A percentile compares a stretch with the other conserved stretches of the same genome.
These are phyloP conservation scores for Zoysia japonica DNA, from an alignment of 176 grass and related monocot species.

Conservation along the genomic window DNA sequence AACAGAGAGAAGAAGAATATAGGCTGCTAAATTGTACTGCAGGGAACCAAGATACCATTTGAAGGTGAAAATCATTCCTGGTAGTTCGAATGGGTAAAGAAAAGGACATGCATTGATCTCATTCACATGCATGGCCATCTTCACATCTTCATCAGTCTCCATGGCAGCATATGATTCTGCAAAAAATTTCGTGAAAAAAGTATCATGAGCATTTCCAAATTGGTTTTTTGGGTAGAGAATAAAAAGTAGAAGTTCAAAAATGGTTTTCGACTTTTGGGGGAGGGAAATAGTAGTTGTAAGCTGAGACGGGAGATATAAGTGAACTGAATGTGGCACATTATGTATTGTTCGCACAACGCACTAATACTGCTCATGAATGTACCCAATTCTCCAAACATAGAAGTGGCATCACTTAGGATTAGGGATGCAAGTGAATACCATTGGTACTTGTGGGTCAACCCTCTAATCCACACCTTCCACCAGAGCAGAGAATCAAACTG, in stretches of 20 bases:
- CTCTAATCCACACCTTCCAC: background rate
- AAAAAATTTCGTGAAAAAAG: slow-evolving; percentile 32
- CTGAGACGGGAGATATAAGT: background rate
- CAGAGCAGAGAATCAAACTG: background rate
- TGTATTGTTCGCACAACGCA: background rate
- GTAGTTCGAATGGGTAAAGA: slow-evolving; percentile 72
- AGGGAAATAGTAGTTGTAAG: background rate
- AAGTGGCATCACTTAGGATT: background rate
- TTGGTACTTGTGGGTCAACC: too few species aligned
- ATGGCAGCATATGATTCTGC: slow-evolving; percentile 64
- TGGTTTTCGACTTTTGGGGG: background rate
- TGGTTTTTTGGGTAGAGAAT: background rate
- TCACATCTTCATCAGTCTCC: slow-evolving; percentile 60
- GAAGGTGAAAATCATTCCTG: slow-evolving; percentile 59
- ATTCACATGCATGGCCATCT: slow-evolving; percentile 67
- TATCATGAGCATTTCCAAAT: background rate
- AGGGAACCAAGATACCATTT: slow-evolving; percentile 65
- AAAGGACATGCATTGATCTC: slow-evolving; percentile 90
- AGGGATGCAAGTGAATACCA: too few species aligned
- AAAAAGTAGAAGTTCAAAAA: background rate
- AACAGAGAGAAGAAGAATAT: slow-evolving; percentile 5
- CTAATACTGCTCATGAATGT: background rate
- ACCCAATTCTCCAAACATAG: background rate
- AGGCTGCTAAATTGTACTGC: slow-evolving; percentile 11
- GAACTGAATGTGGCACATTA: background rate